Evolutionary conservation across 495 filamentous ascomycete genomes (phyloP).

Genomic region (Aspergillus nidulans): DNA sequence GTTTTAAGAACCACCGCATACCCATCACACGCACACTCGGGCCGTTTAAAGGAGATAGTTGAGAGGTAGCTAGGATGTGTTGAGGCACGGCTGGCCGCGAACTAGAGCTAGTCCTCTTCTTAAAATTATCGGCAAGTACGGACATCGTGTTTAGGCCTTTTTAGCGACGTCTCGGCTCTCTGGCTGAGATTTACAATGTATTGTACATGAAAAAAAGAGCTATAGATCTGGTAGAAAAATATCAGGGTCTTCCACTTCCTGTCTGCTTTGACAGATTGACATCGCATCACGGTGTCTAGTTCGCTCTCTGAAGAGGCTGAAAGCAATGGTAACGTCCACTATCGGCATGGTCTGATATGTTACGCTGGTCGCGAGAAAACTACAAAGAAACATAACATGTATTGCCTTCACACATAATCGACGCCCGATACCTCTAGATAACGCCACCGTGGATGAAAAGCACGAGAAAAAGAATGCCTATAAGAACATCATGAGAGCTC

Average conservation of each 20-base stretch:
- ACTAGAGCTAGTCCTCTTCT: neutral
- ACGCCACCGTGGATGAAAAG: neutral
- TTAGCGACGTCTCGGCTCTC: neutral
- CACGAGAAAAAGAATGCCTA: neutral
- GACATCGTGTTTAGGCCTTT: neutral
- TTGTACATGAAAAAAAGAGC: conserved; percentile 17
- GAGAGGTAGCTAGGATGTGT: neutral
- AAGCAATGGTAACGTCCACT: no score
- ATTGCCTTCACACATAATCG: neutral
- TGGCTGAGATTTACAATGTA: conserved; percentile 14
- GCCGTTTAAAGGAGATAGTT: neutral
- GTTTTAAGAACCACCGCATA: neutral
- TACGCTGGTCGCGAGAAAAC: neutral
- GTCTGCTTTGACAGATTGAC: neutral
- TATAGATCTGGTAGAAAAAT: conserved; percentile 11
- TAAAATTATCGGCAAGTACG: neutral
- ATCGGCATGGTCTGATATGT: neutral
- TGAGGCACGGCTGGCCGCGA: neutral
- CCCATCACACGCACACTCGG: neutral
- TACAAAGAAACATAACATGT: neutral
- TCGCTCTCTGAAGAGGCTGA: no score
- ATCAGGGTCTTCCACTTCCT: neutral
- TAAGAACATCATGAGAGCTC: neutral
- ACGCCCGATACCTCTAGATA: neutral
- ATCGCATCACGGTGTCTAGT: neutral